Evolutionary conservation across 306 rosid genomes (phyloP).

Genomic region (Sicyos baderoa): DNA sequence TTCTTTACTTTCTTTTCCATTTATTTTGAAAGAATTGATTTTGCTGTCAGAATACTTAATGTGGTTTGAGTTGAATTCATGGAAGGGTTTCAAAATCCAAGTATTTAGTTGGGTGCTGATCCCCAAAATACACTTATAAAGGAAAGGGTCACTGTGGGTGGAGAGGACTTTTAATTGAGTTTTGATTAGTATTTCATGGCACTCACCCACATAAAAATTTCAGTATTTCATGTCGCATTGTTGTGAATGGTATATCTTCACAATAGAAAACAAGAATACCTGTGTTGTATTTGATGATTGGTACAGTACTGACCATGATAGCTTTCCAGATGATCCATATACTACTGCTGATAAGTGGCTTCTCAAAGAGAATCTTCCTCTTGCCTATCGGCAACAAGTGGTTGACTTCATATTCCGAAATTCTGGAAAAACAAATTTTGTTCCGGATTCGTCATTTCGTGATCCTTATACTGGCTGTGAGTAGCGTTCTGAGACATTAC

Average conservation of each 20-base stretch:
- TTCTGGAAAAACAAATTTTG: constrained; percentile 61
- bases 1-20: constrained; percentile 1
- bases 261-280: background rate
- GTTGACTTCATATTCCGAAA: constrained; percentile 91
- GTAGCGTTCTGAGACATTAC: constrained; percentile 24
- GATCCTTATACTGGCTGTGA: constrained; percentile 92
- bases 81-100: background rate
- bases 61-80: background rate
- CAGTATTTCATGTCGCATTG: background rate
- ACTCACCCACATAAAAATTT: background rate
- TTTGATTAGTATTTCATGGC: background rate
- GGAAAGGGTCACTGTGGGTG: background rate
- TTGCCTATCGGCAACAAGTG: constrained; percentile 82
- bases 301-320: constrained; percentile 6
- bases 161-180: too few relatives aligned
- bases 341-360: constrained; percentile 89
- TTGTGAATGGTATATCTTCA: background rate
- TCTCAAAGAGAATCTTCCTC: constrained; percentile 78
- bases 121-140: background rate
- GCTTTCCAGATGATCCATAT: constrained; percentile 72
- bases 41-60: background rate
- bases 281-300: constrained; percentile 8
- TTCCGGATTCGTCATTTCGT: constrained; percentile 65
- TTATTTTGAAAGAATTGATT: constrained; percentile 12
- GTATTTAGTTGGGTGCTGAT: constrained; percentile 5